Evolutionary conservation across 768 basidiomycete species (phyloP).

Genomic region (Porphyrellus cyaneotinctus): DNA sequence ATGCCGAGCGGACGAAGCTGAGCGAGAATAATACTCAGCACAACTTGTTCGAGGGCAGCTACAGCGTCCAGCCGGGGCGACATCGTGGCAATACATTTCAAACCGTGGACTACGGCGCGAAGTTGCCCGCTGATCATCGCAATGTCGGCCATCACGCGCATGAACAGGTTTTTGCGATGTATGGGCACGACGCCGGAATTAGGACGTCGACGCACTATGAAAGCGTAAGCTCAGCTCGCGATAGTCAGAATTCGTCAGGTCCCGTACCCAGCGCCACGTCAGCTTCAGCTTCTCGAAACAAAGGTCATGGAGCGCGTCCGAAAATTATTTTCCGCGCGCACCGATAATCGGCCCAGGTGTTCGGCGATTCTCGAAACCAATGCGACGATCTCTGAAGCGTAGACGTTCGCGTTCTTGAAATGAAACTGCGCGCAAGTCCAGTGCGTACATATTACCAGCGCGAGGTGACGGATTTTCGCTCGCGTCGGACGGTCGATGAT

Average conservation of each 20-base stretch:
- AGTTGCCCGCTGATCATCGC: slow-evolving; percentile 11
- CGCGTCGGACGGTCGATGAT: slow-evolving; percentile 12
- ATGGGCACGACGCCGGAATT: neutral
- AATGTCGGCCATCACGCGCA: slow-evolving; percentile 13
- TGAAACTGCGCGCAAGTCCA: slow-evolving; percentile 17
- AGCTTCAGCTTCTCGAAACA: slow-evolving; percentile 14
- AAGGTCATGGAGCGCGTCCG: slow-evolving; percentile 6
- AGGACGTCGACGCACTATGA: slow-evolving; percentile 9
- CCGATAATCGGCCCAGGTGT: slow-evolving; percentile 6
- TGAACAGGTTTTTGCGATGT: slow-evolving; percentile 8
- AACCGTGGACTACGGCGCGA: slow-evolving; percentile 7
- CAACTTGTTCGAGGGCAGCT: slow-evolving; percentile 4
- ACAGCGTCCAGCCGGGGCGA: slow-evolving; percentile 18
- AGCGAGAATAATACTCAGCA: slow-evolving; percentile 13
- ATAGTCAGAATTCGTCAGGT: neutral
- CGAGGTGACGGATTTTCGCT: slow-evolving; percentile 10
- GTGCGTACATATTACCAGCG: slow-evolving; percentile 6
- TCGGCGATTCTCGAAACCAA: slow-evolving; percentile 8
- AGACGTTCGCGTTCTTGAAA: slow-evolving; percentile 4
- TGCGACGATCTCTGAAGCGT: slow-evolving; percentile 1
- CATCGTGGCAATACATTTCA: slow-evolving; percentile 13
- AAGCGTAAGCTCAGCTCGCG: slow-evolving; percentile 4
- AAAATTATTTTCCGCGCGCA: slow-evolving; percentile 10
- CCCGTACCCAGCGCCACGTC: slow-evolving; percentile 18
- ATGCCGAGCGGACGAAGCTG: slow-evolving; percentile 4